These are phyloP conservation scores for Wolfiporia cocos DNA, from an alignment of 1,284 basidiomycete species.

Conservation along the genomic window DNA sequence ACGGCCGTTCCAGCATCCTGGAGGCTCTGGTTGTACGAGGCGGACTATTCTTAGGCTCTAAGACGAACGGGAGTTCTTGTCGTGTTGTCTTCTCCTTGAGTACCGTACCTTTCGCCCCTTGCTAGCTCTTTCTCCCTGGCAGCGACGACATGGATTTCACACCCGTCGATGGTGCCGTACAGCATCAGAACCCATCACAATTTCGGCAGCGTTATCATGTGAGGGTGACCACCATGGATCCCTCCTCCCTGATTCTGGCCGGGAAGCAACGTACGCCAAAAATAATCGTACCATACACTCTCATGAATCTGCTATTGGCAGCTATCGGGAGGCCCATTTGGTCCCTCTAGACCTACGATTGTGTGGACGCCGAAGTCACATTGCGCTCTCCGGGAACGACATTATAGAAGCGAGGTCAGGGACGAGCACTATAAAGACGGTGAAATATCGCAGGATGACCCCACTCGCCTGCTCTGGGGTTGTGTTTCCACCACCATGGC, in stretches of 20 bases:
- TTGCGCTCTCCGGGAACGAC: not conserved
- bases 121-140: too few species aligned
- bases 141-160: too few species aligned
- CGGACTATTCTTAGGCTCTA: too few species aligned
- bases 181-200: too few species aligned
- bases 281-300: constrained; percentile 1
- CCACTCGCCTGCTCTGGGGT: too few species aligned
- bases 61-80: too few species aligned
- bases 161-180: too few species aligned
- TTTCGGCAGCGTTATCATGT: constrained; percentile 6
- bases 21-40: too few species aligned
- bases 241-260: constrained; percentile 3
- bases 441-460: too few species aligned
- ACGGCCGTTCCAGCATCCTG: not conserved
- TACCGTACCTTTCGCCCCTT: too few species aligned
- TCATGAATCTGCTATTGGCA: not conserved
- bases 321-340: not conserved
- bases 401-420: not conserved
- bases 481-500: constrained; percentile 9
- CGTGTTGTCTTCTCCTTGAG: too few species aligned
- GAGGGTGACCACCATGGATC: not conserved
- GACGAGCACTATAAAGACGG: constrained; percentile 3
- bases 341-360: not conserved
- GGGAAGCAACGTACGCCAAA: constrained; percentile 2
- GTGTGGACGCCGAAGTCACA: constrained; percentile 4